Evolutionary conservation across 176 grass and related monocot genomes (phyloP).

Genomic region (Guadua angustifolia): DNA sequence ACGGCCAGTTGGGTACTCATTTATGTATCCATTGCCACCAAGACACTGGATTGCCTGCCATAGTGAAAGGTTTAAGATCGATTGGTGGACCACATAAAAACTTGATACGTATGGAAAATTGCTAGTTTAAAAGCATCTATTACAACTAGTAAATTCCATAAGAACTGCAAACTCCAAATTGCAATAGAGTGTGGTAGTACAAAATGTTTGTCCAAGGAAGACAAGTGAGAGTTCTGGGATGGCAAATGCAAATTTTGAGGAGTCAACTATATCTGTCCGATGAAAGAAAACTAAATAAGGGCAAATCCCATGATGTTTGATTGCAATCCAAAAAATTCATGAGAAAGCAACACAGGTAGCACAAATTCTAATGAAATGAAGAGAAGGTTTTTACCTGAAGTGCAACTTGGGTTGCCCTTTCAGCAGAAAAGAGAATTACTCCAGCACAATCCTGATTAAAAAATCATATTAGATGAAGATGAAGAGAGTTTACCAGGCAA

Average conservation of each 20-base stretch:
- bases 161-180: neutral
- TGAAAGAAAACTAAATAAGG: neutral
- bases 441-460: conserved; percentile 83
- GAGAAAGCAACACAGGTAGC: neutral
- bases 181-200: neutral
- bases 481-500: conserved; percentile 12
- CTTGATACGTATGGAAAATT: conserved; percentile 2
- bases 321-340: neutral
- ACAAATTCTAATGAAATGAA: conserved; percentile 7
- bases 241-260: conserved; percentile 1
- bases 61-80: conserved; percentile 34
- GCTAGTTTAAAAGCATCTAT: neutral
- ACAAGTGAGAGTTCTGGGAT: neutral
- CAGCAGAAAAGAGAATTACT: conserved; percentile 90
- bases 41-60: conserved; percentile 94
- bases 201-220: neutral
- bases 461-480: conserved; percentile 34
- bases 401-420: conserved; percentile 93
- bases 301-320: neutral
- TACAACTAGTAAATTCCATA: neutral
- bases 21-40: conserved; percentile 95
- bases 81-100: conserved; percentile 22
- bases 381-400: conserved; percentile 68
- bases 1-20: conserved; percentile 95
- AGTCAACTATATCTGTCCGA: neutral